These are phyloP conservation scores for Simplicillium aogashimaense DNA, from an alignment of 2,329 filamentous ascomycete species.

Conservation along the genomic window DNA sequence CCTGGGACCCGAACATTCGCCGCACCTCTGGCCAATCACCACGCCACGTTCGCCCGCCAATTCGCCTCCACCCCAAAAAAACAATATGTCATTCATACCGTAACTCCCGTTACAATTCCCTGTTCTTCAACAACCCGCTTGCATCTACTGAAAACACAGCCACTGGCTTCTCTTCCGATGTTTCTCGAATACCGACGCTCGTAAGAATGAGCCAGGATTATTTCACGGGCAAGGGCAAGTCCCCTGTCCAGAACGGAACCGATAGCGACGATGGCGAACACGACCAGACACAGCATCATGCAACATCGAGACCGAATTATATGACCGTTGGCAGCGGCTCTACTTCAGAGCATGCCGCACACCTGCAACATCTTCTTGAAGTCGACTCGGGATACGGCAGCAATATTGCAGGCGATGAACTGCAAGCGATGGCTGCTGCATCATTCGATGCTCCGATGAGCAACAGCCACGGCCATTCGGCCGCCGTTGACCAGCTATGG, in stretches of 20 bases:
- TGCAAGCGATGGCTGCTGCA: conserved; percentile 32
- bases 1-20: not conserved
- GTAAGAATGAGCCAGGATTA: conserved; percentile 52
- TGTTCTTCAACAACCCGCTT: too few relatives aligned
- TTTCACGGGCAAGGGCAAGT: conserved; percentile 44
- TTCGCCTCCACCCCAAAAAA: too few relatives aligned
- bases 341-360: conserved; percentile 70
- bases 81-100: too few relatives aligned
- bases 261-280: conserved; percentile 17
- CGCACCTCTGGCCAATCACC: not conserved
- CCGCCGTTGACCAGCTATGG: conserved; percentile 84
- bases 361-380: conserved; percentile 72
- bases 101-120: too few relatives aligned
- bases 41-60: not conserved
- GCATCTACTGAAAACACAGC: not conserved
- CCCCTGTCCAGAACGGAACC: conserved; percentile 22
- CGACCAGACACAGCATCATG: conserved; percentile 13
- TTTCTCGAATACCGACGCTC: conserved; percentile 21
- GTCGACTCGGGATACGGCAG: conserved; percentile 88
- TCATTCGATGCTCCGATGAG: conserved; percentile 36
- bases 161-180: conserved; percentile 13
- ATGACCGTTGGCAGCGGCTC: conserved; percentile 83
- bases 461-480: conserved; percentile 47
- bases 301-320: conserved; percentile 47
- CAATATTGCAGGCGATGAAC: conserved; percentile 59